Percentiles rank a stretch among this genome's conserved stretches.
Evolutionary conservation across 2,329 filamentous ascomycete genomes (phyloP).

Genomic region (Drechslerella dactyloides): DNA sequence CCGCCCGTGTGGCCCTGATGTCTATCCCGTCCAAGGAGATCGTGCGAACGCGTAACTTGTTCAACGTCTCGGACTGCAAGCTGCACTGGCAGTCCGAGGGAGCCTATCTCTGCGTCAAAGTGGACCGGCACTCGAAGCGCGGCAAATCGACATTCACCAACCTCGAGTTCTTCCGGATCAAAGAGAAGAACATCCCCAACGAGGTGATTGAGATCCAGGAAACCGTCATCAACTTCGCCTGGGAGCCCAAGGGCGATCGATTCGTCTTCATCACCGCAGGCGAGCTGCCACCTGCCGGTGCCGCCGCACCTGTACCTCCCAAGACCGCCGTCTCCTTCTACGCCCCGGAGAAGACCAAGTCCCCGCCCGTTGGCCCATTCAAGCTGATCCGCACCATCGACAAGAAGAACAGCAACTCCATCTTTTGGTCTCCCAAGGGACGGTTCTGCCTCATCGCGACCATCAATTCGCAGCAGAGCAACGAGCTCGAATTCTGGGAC

Average conservation of each 20-base stretch:
- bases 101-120: conserved; percentile 95
- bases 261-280: conserved; percentile 97
- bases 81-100: conserved; percentile 98
- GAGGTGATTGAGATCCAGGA: conserved; percentile 99
- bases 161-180: conserved; percentile 95
- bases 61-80: conserved; percentile 97
- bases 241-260: conserved; percentile 96
- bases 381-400: conserved; percentile 93
- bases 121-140: conserved; percentile 97
- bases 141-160: conserved; percentile 91
- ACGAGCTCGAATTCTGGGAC: conserved; percentile 96
- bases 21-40: conserved; percentile 93
- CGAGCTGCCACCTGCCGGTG: conserved; percentile 68
- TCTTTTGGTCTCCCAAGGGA: conserved; percentile 97
- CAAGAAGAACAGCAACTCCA: conserved; percentile 99
- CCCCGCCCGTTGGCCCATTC: conserved; percentile 81
- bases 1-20: conserved; percentile 96
- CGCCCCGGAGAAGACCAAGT: conserved; percentile 93
- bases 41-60: conserved; percentile 91
- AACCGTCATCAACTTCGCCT: conserved; percentile 98
- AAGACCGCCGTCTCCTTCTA: conserved; percentile 97
- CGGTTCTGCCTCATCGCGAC: conserved; percentile 94
- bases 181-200: conserved; percentile 96
- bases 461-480: conserved; percentile 88
- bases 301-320: conserved; percentile 76